Percentiles rank a stretch among this genome's conserved stretches.
phyloP scores from a whole-genome alignment of 2,329 filamentous ascomycete genomes.

The Tolypocladium ophioglossoides region DNA sequence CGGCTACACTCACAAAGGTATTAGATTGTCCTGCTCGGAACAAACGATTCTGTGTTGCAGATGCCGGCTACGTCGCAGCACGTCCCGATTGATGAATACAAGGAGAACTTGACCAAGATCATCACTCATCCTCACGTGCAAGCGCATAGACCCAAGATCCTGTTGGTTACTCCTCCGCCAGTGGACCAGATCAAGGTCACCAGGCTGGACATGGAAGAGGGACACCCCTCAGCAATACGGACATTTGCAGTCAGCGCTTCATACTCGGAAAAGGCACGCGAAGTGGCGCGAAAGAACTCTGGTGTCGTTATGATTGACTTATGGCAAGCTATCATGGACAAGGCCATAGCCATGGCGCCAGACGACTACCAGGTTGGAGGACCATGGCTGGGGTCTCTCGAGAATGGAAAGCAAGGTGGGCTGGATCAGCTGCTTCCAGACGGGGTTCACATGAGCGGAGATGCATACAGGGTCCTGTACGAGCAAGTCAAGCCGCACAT shows the following conservation, averaged over 20 bases:
- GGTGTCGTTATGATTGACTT: conserved; percentile 67
- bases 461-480: conserved; percentile 43
- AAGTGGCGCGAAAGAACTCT: conserved; percentile 57
- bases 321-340: conserved; percentile 66
- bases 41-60: conserved; percentile 75
- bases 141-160: conserved; percentile 60
- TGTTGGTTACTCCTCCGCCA: conserved; percentile 76
- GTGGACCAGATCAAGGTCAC: conserved; percentile 63
- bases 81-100: conserved; percentile 66
- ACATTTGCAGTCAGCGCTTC: conserved; percentile 37
- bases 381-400: conserved; percentile 37
- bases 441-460: conserved; percentile 45
- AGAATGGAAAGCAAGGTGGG: conserved; percentile 38
- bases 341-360: conserved; percentile 48
- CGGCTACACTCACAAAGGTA: conserved; percentile 8
- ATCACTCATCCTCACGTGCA: conserved; percentile 59
- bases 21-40: conserved; percentile 72
- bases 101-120: conserved; percentile 60
- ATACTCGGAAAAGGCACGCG: conserved; percentile 50
- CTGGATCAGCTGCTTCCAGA: conserved; percentile 43
- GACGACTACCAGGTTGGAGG: conserved; percentile 43
- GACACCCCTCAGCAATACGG: conserved; percentile 31
- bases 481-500: conserved; percentile 37
- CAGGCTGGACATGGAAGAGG: conserved; percentile 33
- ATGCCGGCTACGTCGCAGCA: conserved; percentile 57